Percentiles rank a stretch among this genome's conserved stretches.
Conservation (phyloP, 108 stramenopile genomes). For the Skeletonema costatum region DNA sequence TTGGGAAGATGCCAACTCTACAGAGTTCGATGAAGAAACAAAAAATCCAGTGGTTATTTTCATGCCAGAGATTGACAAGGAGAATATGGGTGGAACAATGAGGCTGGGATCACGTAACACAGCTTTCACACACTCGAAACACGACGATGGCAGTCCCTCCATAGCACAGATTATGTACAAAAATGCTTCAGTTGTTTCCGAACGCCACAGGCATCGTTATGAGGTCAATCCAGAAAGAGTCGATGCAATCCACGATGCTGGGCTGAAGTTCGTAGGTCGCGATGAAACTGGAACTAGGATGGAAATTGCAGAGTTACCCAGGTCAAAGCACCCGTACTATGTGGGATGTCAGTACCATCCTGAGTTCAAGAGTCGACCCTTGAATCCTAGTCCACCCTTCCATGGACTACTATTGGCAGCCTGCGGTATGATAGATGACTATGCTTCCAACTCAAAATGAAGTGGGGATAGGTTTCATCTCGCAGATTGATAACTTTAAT, state of each 20-base stretch:
- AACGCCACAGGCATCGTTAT: conserved; percentile 99
- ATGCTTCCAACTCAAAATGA: conserved; percentile 31
- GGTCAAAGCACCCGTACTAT: conserved; percentile 92
- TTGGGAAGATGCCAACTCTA: conserved; percentile 87
- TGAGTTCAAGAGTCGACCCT: conserved; percentile 96
- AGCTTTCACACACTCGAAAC: conserved; percentile 66
- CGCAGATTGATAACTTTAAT: conserved; percentile 2
- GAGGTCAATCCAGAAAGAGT: conserved; percentile 98
- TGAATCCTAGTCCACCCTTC: conserved; percentile 96
- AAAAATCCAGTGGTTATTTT: conserved; percentile 92
- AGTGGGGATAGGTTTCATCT: neutral
- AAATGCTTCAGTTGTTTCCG: conserved; percentile 67
- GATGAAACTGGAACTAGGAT: conserved; percentile 93
- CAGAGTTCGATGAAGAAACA: conserved; percentile 91
- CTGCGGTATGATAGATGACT: conserved; percentile 68
- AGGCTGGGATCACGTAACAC: conserved; percentile 95
- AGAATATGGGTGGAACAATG: conserved; percentile 99
- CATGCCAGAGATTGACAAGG: conserved; percentile 99
- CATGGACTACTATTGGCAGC: conserved; percentile 93
- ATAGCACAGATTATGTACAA: conserved; percentile 78
- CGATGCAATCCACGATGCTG: conserved; percentile 82
- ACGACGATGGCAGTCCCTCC: conserved; percentile 56
- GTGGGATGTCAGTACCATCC: conserved; percentile 99
- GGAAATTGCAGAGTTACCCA: conserved; percentile 97
- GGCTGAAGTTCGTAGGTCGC: conserved; percentile 94